phyloP scores from a whole-genome alignment of 805 yeast species.

The Hanseniaspora occidentalis region DNA sequence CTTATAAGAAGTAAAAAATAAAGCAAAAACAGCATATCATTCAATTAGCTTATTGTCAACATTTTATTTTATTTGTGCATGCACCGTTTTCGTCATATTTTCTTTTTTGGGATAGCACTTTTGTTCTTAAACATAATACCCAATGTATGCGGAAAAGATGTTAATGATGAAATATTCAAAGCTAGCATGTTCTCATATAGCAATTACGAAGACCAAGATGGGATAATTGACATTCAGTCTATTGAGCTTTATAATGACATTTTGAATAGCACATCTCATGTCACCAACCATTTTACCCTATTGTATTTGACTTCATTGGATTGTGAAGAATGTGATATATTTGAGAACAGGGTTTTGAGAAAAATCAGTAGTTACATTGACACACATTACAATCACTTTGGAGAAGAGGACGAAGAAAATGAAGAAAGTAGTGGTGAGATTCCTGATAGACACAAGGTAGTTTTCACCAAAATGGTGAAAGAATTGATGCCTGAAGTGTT shows the following conservation, averaged over 20 bases:
- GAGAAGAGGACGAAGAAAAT: background rate
- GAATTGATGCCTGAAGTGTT: background rate
- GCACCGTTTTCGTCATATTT: no score
- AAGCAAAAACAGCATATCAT: no score
- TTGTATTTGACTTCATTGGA: background rate
- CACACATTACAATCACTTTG: conserved; percentile 1
- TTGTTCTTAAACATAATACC: no score
- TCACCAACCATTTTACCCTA: background rate
- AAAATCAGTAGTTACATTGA: conserved; percentile 3
- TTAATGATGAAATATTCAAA: no score
- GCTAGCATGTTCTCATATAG: background rate
- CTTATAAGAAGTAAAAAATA: no score
- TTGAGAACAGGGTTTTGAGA: conserved; percentile 1
- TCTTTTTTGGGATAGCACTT: no score
- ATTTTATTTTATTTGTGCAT: no score
- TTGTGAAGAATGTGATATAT: background rate
- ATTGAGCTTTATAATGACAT: background rate
- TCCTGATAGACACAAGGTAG: background rate
- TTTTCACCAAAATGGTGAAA: background rate
- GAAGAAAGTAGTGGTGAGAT: background rate
- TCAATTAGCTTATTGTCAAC: no score
- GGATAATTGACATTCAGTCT: background rate
- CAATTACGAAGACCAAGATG: background rate
- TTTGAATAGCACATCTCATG: background rate
- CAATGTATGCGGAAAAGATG: no score